Evolutionary conservation across 2,329 filamentous ascomycete genomes (phyloP).

Genomic region (Sporothrix variecibatus): DNA sequence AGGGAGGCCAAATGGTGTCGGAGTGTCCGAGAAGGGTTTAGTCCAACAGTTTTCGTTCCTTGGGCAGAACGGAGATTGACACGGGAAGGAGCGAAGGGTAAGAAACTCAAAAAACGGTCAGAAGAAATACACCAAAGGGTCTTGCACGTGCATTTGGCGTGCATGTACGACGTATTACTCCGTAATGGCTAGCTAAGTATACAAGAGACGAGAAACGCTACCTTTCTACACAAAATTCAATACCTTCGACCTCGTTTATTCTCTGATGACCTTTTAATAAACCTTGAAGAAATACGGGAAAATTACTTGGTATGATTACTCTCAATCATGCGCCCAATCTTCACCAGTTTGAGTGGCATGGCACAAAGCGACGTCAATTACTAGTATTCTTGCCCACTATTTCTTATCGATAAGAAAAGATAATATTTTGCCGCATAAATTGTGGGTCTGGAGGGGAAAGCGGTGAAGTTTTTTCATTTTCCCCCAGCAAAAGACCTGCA

Average conservation of each 20-base stretch:
- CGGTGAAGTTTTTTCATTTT: slow-evolving; percentile 32
- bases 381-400: neutral
- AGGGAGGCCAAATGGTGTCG: slow-evolving; percentile 15
- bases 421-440: slow-evolving; percentile 26
- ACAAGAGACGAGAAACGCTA: neutral
- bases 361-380: neutral
- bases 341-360: neutral
- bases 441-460: slow-evolving; percentile 30
- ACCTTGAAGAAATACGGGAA: too few species aligned
- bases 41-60: neutral
- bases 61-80: neutral
- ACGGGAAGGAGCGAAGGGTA: neutral
- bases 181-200: neutral
- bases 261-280: too few species aligned
- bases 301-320: neutral
- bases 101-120: neutral
- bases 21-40: slow-evolving; percentile 27
- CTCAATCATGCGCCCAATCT: neutral
- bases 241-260: too few species aligned
- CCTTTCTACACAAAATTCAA: neutral
- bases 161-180: too few species aligned
- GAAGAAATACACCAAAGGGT: neutral
- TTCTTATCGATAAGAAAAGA: slow-evolving; percentile 30
- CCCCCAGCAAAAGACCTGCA: slow-evolving; percentile 7
- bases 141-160: neutral